These are phyloP conservation scores for Xylariaceae sp. DNA, from an alignment of 2,329 filamentous ascomycete genomes.

Conservation along the genomic window DNA sequence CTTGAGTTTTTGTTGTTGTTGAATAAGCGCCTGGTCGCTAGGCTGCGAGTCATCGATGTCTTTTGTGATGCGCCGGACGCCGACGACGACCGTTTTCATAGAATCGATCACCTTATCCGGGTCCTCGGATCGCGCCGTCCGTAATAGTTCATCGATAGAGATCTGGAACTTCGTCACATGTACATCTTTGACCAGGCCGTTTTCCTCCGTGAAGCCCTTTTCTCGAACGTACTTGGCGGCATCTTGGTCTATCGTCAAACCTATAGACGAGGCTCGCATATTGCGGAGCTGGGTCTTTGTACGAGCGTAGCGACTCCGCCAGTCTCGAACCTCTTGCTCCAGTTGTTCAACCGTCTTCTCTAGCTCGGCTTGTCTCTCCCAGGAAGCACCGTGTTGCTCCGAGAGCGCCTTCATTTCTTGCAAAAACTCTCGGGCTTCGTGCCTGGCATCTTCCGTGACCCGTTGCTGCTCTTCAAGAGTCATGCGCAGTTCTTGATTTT, in stretches of 20 bases:
- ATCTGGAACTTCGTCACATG: slow-evolving; percentile 96
- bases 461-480: slow-evolving; percentile 75
- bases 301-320: slow-evolving; percentile 87
- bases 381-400: slow-evolving; percentile 74
- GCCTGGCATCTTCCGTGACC: slow-evolving; percentile 83
- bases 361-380: slow-evolving; percentile 81
- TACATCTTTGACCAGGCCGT: slow-evolving; percentile 84
- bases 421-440: slow-evolving; percentile 80
- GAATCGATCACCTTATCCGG: slow-evolving; percentile 76
- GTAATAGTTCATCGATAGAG: slow-evolving; percentile 86
- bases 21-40: slow-evolving; percentile 55
- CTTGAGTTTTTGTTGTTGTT: slow-evolving; percentile 72
- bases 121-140: slow-evolving; percentile 72
- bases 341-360: slow-evolving; percentile 74
- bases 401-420: slow-evolving; percentile 88
- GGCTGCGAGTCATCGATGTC: slow-evolving; percentile 68
- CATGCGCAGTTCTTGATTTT: slow-evolving; percentile 69
- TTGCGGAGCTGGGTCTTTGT: slow-evolving; percentile 85
- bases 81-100: slow-evolving; percentile 84
- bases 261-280: slow-evolving; percentile 78
- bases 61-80: slow-evolving; percentile 81
- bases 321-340: slow-evolving; percentile 82
- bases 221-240: slow-evolving; percentile 69
- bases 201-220: slow-evolving; percentile 67
- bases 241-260: slow-evolving; percentile 69